Conservation (phyloP, 768 basidiomycete species). For the Tricholoma saponaceum region DNA sequence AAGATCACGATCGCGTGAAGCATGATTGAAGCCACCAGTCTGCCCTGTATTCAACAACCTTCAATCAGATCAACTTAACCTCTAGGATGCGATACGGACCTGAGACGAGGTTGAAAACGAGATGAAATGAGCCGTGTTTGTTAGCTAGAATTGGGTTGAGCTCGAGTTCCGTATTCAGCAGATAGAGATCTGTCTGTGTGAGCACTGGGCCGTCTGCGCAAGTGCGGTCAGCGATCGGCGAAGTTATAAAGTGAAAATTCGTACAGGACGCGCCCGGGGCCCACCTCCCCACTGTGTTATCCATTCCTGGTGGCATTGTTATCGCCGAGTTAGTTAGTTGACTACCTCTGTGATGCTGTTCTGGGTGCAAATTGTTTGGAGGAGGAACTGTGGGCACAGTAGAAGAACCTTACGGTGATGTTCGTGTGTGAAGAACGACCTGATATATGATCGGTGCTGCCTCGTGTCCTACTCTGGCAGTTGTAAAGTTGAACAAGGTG, state of each 20-base stretch:
- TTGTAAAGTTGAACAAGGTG: background rate
- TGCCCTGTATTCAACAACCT: constrained; percentile 35
- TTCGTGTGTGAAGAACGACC: background rate
- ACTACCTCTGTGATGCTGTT: background rate
- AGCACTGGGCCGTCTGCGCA: constrained; percentile 72
- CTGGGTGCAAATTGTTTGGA: background rate
- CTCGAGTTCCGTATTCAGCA: constrained; percentile 65
- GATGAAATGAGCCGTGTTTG: constrained; percentile 44
- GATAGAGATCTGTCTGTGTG: constrained; percentile 76
- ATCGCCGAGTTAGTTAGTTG: background rate
- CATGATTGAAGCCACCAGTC: constrained; percentile 58
- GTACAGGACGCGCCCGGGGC: constrained; percentile 39
- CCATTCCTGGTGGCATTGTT: constrained; percentile 12
- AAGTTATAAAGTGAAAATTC: constrained; percentile 9
- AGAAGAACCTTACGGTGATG: background rate
- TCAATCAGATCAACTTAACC: background rate
- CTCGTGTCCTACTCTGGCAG: background rate
- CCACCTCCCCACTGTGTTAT: constrained; percentile 36
- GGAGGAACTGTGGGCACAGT: background rate
- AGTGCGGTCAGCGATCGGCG: constrained; percentile 1
- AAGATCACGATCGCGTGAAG: constrained; percentile 55
- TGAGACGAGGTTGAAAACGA: constrained; percentile 67
- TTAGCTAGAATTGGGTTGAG: constrained; percentile 70
- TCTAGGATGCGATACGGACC: constrained; percentile 33
- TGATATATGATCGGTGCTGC: background rate